Conservation (phyloP, 345 rosid species). For the Eucalyptus sp. region DNA sequence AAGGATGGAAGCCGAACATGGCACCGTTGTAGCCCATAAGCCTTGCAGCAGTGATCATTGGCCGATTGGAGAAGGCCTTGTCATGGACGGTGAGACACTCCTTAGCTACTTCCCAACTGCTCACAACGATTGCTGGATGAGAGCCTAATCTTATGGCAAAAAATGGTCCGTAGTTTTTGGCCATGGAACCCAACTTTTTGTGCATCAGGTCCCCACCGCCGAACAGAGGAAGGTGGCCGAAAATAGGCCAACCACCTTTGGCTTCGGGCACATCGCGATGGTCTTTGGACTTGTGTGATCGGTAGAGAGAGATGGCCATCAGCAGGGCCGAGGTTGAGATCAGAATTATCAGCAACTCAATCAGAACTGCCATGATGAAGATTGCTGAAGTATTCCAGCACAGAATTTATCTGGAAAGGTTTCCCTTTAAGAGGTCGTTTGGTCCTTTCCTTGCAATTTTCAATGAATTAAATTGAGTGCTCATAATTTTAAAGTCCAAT, state of each 20-base stretch:
- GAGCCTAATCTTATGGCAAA: conserved; percentile 15
- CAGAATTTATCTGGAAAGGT: neutral
- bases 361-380: neutral
- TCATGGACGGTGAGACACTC: conserved; percentile 16
- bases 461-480: no score
- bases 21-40: conserved; percentile 11
- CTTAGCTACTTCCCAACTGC: conserved; percentile 10
- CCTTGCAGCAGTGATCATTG: conserved; percentile 4
- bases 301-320: neutral
- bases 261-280: conserved; percentile 6
- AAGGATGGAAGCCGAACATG: no score
- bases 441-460: neutral
- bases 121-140: conserved; percentile 8
- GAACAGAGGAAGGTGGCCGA: conserved; percentile 26
- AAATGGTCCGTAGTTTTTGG: conserved; percentile 15
- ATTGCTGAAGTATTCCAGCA: neutral
- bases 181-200: conserved; percentile 8
- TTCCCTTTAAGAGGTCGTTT: neutral
- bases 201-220: conserved; percentile 1
- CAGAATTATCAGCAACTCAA: neutral
- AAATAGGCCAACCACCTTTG: conserved; percentile 18
- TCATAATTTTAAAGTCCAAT: no score
- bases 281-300: neutral
- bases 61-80: conserved; percentile 12
- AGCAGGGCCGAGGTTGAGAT: neutral